Evolutionary conservation across 2,329 filamentous ascomycete species (phyloP), one percentile per base, ranked within the genome.

Genomic region (Ophiognomonia clavigignenti-juglandacearum): DNA sequence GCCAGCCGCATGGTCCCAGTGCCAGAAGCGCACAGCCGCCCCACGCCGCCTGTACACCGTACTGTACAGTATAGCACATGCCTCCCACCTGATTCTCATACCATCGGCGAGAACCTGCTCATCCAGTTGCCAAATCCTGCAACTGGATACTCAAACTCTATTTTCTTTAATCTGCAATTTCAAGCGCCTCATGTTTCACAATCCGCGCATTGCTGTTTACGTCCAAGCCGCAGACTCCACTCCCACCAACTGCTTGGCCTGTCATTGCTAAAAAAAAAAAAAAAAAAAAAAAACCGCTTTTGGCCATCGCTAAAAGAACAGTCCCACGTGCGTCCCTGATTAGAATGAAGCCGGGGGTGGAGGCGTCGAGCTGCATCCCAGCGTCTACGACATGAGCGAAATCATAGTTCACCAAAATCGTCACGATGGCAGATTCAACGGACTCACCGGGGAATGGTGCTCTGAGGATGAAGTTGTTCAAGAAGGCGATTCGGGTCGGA

Each of bases 131-230:
- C 19, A 37, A 4, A 16, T 6, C 23, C 32, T 20, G 27, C 35
- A 36, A 40, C 41, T 46, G 36, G 46, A 44, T n/a, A n/a, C n/a
- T n/a, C n/a, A n/a, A n/a, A n/a, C n/a, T n/a, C 24, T 38, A 46
- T 32, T 26, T 36, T 45, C 31, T 32, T 35, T 22, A 44, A 40
- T 18, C 24, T 29, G 35, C 35, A 39, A 41, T 37, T 45, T 36
- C 42, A 49, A 46, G 39, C 45, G 46, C 39, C 34, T 43, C 27
- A 36, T 43, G 46, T 48, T 49, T 49, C 46, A 52, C 41, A 44
- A 49, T 36, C 38, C 32, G 45, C 34, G 45, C 45, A 48, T 44
- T 38, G 47, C 32, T 36, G 40, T 22, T 43, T n/a, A n/a, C n/a
- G n/a, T n/a, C n/a, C n/a, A n/a, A n/a, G n/a, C n/a, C n/a, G n/a